phyloP scores from a whole-genome alignment of 768 basidiomycete genomes.

The Phanerochaete carnosa region DNA sequence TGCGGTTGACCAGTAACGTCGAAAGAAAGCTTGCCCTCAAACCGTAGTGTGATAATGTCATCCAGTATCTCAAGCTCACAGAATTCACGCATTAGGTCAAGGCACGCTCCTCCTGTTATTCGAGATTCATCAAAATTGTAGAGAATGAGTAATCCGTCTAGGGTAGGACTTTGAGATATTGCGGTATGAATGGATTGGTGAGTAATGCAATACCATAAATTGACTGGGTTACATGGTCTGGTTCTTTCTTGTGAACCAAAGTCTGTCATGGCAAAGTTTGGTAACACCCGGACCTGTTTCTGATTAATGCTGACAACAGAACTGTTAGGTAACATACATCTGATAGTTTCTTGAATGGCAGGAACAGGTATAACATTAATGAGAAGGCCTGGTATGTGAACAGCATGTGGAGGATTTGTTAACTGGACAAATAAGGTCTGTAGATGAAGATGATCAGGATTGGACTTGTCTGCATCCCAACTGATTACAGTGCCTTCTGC shows the following conservation, averaged over 20 bases:
- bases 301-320: neutral
- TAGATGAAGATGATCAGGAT: neutral
- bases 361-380: constrained; percentile 18
- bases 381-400: constrained; percentile 13
- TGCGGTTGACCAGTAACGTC: too few species aligned
- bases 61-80: constrained; percentile 5
- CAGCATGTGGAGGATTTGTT: neutral
- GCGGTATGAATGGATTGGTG: constrained; percentile 21
- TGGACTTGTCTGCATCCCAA: constrained; percentile 5
- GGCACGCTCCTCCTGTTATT: neutral
- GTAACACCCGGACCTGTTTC: constrained; percentile 17
- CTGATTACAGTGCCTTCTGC: constrained; percentile 17
- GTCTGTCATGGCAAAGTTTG: constrained; percentile 24
- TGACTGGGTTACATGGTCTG: constrained; percentile 13
- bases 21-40: too few species aligned
- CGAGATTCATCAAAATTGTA: constrained; percentile 4
- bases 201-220: constrained; percentile 10
- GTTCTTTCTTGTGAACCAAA: constrained; percentile 21
- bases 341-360: neutral
- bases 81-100: constrained; percentile 12
- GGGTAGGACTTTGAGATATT: constrained; percentile 16
- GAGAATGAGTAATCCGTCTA: constrained; percentile 15
- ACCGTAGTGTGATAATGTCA: neutral
- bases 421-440: neutral
- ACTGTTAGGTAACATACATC: constrained; percentile 10